phyloP scores from a whole-genome alignment of 352 stramenopile genomes.

The Achlya hypogyna region DNA sequence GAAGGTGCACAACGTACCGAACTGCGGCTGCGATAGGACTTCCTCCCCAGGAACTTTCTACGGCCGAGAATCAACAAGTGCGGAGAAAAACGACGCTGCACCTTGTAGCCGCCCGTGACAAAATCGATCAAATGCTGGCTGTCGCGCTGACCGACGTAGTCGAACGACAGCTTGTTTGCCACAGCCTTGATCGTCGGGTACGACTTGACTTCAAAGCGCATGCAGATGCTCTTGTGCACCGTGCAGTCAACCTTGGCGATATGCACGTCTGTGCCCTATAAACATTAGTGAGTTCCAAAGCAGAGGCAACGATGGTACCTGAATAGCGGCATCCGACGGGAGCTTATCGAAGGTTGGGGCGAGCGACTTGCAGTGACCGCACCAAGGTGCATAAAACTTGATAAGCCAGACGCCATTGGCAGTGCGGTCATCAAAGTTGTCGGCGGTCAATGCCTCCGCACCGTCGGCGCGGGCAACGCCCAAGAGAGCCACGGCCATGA shows the following conservation, averaged over 20 bases:
- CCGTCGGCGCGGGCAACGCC: neutral
- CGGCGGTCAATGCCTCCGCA: neutral
- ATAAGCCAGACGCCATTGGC: slow-evolving; percentile 5
- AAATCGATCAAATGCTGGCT: slow-evolving; percentile 44
- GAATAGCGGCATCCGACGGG: neutral
- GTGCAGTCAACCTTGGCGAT: slow-evolving; percentile 77
- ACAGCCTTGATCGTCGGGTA: slow-evolving; percentile 80
- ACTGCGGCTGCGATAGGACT: slow-evolving; percentile 47
- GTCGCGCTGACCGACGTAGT: slow-evolving; percentile 60
- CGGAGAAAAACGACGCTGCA: slow-evolving; percentile 16
- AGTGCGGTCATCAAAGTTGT: slow-evolving; percentile 14
- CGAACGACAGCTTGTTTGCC: slow-evolving; percentile 43
- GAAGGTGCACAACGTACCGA: slow-evolving; percentile 36
- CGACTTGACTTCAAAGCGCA: slow-evolving; percentile 68
- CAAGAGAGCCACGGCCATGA: neutral
- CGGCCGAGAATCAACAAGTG: neutral
- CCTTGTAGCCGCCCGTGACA: slow-evolving; percentile 52
- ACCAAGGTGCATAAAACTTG: slow-evolving; percentile 81
- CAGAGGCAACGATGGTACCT: neutral
- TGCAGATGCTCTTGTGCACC: slow-evolving; percentile 55
- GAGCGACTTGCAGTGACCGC: slow-evolving; percentile 70
- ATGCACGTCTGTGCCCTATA: slow-evolving; percentile 29
- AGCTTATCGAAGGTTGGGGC: slow-evolving; percentile 17
- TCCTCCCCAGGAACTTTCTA: slow-evolving; percentile 40
- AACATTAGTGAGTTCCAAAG: neutral